Base-by-base conservation (phyloP, 164 flowering plant species). In the Litsea cubeba region DNA sequence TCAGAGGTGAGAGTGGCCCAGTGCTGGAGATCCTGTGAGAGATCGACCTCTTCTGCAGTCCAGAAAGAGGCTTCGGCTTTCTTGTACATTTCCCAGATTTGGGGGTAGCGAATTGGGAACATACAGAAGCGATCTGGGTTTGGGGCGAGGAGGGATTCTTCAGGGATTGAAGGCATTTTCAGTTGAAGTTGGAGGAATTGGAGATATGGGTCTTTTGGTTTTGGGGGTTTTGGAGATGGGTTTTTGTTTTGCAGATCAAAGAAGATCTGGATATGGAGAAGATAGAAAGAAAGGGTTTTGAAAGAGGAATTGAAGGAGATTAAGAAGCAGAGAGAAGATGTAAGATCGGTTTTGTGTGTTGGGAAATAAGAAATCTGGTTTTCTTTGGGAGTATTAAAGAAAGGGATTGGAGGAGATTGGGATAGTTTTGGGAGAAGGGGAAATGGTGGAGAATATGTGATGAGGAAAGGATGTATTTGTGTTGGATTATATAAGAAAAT, bases 71-170 rank as follows among this genome's bases (percentile, higher is more conserved):
- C 96, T 74, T 88, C 92, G 35, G 97, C 98, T 71, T 92, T 92
- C 90, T 94, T 94, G 85, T 94, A 94, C 96, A 94, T 91, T 46
- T 92, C 98, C 98, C 98, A 94, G 49, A 94, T 86, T 68, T 85
- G 81, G 0, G 97, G 98, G 82, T 89, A 94, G 35, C 87, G 84
- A 51, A 94, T 92, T 2, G 98, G 97, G 77, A 94, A 92, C 98
- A 94, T 94, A 70, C 91, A 91, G 90, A 90, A 94, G 1, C 97
- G 84, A 63, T 92, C 98, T 3, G 97, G 92, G 84, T 89, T 94
- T 5, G 92, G 80, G 24, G 90, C 86, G 8, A 94, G 84, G 12
- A 94, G 81, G 0, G 98, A 95, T 75, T 91, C 98, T 75, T 93
- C 98, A 2, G 86, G 85, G n/a, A 83, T 71, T 2, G 91, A 75